Conservation (phyloP, 352 stramenopile species). For the Thalassiosira ordinaria region DNA sequence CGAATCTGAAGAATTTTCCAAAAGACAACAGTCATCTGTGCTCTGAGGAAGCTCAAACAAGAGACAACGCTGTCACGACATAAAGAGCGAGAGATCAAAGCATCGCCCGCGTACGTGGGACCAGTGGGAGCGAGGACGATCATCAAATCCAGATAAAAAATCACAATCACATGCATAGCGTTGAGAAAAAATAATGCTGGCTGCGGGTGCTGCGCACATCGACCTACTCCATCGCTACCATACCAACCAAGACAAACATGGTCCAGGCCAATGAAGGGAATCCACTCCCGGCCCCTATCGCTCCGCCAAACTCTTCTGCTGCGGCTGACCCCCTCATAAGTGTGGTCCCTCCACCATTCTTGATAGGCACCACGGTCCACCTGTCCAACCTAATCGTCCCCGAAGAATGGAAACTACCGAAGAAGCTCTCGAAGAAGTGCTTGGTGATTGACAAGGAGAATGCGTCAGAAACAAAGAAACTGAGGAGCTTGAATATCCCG, state of each 20-base stretch:
- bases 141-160: not conserved
- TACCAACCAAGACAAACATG: not conserved
- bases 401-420: conserved; percentile 1
- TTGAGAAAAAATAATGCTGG: not conserved
- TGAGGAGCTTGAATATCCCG: not conserved
- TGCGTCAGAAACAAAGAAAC: conserved; percentile 9
- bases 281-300: not conserved
- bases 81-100: not conserved
- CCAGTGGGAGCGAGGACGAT: not conserved
- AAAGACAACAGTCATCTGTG: not conserved
- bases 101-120: not conserved
- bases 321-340: not conserved
- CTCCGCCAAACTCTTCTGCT: not conserved
- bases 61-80: not conserved
- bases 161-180: not conserved
- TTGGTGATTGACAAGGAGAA: not conserved
- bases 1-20: no score
- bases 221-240: not conserved
- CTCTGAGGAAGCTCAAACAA: not conserved
- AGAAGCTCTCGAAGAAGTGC: conserved; percentile 16
- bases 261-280: no score
- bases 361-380: no score
- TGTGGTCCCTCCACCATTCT: not conserved
- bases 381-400: not conserved
- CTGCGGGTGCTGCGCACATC: not conserved